Conservation (phyloP, 2,329 filamentous ascomycete genomes). For the Ophiocordyceps unilateralis region DNA sequence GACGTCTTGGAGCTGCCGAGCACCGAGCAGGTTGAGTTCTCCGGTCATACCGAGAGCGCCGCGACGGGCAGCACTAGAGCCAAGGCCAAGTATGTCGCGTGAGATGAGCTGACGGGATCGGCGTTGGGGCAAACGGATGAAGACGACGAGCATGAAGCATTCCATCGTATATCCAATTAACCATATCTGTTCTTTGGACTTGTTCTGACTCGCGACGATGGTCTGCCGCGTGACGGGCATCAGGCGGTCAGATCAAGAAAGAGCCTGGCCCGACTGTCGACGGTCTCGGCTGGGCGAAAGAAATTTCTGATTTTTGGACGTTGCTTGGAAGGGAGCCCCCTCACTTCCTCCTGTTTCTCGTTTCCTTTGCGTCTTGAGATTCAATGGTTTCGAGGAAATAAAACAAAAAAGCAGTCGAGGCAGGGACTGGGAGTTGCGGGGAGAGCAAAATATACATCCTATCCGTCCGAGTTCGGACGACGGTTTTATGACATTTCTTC, state of each 20-base stretch:
- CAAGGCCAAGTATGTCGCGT: slow-evolving; percentile 84
- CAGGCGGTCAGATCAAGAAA: neutral
- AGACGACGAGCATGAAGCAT: neutral
- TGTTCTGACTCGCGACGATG: neutral
- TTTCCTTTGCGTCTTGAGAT: neutral
- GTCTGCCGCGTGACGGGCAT: neutral
- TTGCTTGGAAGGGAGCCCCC: neutral
- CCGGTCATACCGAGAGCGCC: slow-evolving; percentile 86
- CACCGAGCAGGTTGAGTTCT: slow-evolving; percentile 77
- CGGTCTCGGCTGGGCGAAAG: neutral
- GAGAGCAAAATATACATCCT: neutral
- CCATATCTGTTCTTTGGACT: neutral
- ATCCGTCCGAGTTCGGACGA: neutral
- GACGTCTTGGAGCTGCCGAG: slow-evolving; percentile 66
- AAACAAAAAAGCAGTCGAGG: neutral
- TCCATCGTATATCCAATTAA: neutral
- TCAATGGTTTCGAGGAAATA: neutral
- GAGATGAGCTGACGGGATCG: neutral
- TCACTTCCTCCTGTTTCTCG: neutral
- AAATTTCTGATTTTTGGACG: neutral
- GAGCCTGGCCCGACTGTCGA: neutral
- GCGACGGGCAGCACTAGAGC: slow-evolving; percentile 87
- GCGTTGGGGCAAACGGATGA: neutral
- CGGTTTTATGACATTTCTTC: too few relatives aligned
- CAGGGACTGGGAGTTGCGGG: neutral